phyloP scores from a whole-genome alignment of 2,329 filamentous ascomycete species.

The Clarireedia monteithiana region DNA sequence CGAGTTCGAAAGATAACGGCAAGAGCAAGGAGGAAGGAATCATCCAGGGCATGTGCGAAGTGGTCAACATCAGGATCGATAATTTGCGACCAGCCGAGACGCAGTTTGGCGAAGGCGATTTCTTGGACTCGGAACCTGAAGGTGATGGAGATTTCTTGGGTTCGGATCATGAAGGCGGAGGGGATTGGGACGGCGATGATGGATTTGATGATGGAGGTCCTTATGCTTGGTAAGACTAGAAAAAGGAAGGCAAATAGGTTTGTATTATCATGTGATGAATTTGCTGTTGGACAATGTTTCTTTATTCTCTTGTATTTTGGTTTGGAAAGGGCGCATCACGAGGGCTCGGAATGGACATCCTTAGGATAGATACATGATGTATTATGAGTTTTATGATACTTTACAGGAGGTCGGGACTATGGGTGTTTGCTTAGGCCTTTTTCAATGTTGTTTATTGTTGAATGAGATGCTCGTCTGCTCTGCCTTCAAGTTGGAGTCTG shows the following conservation, averaged over 20 bases:
- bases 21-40: conserved; percentile 22
- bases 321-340: no score
- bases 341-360: no score
- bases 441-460: no score
- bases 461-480: no score
- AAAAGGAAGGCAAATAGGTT: not conserved
- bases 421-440: no score
- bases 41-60: conserved; percentile 62
- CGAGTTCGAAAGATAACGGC: not conserved
- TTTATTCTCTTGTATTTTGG: not conserved
- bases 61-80: conserved; percentile 66
- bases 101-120: conserved; percentile 55
- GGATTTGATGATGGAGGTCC: not conserved
- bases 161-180: not conserved
- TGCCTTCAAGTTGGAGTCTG: no score
- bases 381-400: no score
- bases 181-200: conserved; percentile 3
- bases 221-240: not conserved
- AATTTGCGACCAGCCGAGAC: conserved; percentile 65
- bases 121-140: conserved; percentile 16
- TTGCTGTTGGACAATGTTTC: not conserved
- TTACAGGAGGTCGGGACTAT: no score
- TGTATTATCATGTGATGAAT: no score
- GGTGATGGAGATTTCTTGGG: conserved; percentile 31
- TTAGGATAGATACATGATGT: no score